Evolutionary conservation across 2,329 filamentous ascomycete genomes (phyloP).

Genomic region (Pseudomassariella vexata): DNA sequence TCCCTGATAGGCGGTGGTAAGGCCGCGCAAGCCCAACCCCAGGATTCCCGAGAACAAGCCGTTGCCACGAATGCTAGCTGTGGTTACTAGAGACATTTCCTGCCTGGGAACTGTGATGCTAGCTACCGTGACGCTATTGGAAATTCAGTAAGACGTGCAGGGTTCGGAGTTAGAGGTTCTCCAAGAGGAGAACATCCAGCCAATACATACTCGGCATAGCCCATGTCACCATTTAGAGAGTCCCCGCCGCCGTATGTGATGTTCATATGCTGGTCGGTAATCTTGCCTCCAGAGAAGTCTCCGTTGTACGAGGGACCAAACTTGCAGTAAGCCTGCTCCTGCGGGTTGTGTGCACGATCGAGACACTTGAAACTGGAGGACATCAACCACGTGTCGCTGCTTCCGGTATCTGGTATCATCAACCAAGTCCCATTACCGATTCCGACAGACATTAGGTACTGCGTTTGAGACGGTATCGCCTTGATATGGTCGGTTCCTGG

Average conservation of each 20-base stretch:
- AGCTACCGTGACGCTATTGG: slow-evolving; percentile 19
- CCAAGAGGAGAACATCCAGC: background rate
- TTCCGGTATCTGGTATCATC: slow-evolving; percentile 24
- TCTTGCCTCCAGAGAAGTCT: slow-evolving; percentile 21
- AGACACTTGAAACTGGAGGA: slow-evolving; percentile 20
- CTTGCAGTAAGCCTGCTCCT: slow-evolving; percentile 15
- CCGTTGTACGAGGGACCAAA: slow-evolving; percentile 23
- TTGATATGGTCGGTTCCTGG: slow-evolving; percentile 15
- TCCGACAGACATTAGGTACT: slow-evolving; percentile 23
- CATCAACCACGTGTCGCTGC: slow-evolving; percentile 25
- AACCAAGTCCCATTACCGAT: slow-evolving; percentile 17
- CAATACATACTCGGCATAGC: slow-evolving; percentile 20
- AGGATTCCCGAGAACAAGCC: slow-evolving; percentile 25
- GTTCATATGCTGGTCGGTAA: slow-evolving; percentile 21
- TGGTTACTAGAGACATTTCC: slow-evolving; percentile 23
- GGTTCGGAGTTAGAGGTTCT: too few species aligned
- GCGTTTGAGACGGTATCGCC: slow-evolving; percentile 16
- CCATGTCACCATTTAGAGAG: slow-evolving; percentile 23
- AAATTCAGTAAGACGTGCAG: slow-evolving; percentile 1
- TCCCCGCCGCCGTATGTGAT: slow-evolving; percentile 21
- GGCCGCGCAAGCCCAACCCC: slow-evolving; percentile 23
- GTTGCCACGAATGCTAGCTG: slow-evolving; percentile 23
- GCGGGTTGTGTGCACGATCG: slow-evolving; percentile 13
- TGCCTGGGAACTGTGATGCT: slow-evolving; percentile 22
- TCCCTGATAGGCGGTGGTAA: slow-evolving; percentile 21